Conservation (phyloP, 2,329 filamentous ascomycete genomes). For the Phyllachora maydis region DNA sequence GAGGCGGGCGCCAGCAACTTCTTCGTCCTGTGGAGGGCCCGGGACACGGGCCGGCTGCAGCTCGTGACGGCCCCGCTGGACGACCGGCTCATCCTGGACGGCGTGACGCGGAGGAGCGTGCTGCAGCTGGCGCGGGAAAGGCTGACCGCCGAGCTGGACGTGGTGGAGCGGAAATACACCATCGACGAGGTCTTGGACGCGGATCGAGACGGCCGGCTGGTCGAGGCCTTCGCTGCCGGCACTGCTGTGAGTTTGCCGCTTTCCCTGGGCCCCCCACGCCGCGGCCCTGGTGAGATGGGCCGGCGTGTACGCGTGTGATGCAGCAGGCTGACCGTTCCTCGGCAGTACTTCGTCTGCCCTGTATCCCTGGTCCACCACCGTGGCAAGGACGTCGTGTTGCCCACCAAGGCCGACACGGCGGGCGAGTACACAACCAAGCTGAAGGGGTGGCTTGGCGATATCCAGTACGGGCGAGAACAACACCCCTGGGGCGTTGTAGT, state of each 20-base stretch:
- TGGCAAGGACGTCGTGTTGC: slow-evolving; percentile 38
- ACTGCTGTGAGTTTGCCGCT: slow-evolving; percentile 45
- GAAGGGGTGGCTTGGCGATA: slow-evolving; percentile 47
- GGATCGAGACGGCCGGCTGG: slow-evolving; percentile 48
- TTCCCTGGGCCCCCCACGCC: neutral
- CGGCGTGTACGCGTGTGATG: neutral
- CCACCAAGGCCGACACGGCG: slow-evolving; percentile 31
- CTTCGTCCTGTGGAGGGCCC: slow-evolving; percentile 60
- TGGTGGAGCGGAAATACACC: slow-evolving; percentile 67
- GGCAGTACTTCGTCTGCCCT: slow-evolving; percentile 48
- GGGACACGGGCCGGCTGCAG: slow-evolving; percentile 37
- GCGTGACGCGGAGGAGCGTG: slow-evolving; percentile 68
- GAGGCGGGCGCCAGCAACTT: slow-evolving; percentile 89
- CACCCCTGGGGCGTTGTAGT: slow-evolving; percentile 54
- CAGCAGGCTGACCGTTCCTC: neutral
- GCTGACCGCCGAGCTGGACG: slow-evolving; percentile 36
- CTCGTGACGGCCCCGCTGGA: slow-evolving; percentile 70
- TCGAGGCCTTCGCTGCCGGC: slow-evolving; percentile 74
- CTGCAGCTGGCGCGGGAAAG: slow-evolving; percentile 50
- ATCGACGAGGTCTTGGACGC: slow-evolving; percentile 62
- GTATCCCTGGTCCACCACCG: slow-evolving; percentile 49
- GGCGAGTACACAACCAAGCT: slow-evolving; percentile 37
- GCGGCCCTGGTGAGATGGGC: neutral
- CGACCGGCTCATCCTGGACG: slow-evolving; percentile 68
- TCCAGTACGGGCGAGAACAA: slow-evolving; percentile 52